A percentile compares a stretch with the other conserved stretches of the same genome.
Conservation (phyloP, 1,284 basidiomycete genomes). For the Ganoderma lucidum region DNA sequence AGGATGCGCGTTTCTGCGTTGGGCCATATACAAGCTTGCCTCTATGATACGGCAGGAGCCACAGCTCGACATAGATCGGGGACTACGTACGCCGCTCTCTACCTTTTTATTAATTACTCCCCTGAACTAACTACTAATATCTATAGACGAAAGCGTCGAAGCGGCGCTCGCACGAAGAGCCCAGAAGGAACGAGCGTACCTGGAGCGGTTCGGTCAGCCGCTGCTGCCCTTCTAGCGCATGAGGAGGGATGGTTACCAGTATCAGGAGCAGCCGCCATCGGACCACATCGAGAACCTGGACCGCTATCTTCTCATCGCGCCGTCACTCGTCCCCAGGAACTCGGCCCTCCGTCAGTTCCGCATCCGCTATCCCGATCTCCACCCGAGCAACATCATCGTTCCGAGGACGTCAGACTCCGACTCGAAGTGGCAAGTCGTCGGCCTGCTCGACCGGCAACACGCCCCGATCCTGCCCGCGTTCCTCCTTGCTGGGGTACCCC, state of each 20-base stretch:
- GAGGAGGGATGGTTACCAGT: conserved; percentile 54
- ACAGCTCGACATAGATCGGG: conserved; percentile 54
- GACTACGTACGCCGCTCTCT: conserved; percentile 53
- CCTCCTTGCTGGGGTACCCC: conserved; percentile 54
- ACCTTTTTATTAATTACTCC: conserved; percentile 28
- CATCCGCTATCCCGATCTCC: conserved; percentile 50
- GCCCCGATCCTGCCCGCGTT: conserved; percentile 55
- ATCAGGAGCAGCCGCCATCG: conserved; percentile 56
- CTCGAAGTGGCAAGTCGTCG: conserved; percentile 38
- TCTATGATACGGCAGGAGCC: conserved; percentile 59
- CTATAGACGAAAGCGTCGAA: conserved; percentile 53
- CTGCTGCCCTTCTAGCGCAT: conserved; percentile 54
- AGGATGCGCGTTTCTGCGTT: conserved; percentile 54
- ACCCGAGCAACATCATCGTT: conserved; percentile 48
- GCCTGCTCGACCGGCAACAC: conserved; percentile 56
- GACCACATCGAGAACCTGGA: conserved; percentile 48
- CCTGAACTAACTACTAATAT: conserved; percentile 30
- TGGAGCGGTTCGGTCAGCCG: conserved; percentile 58
- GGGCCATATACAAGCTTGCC: conserved; percentile 54
- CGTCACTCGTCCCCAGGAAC: conserved; percentile 48
- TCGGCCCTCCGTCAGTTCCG: conserved; percentile 40
- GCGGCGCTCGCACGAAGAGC: conserved; percentile 53
- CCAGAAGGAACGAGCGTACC: conserved; percentile 58
- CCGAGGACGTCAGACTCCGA: conserved; percentile 42
- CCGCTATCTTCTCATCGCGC: conserved; percentile 47